Percentiles rank a stretch among this genome's conserved stretches.
Evolutionary conservation across 2,329 filamentous ascomycete species (phyloP).

Genomic region (Aspergillus sclerotialis): DNA sequence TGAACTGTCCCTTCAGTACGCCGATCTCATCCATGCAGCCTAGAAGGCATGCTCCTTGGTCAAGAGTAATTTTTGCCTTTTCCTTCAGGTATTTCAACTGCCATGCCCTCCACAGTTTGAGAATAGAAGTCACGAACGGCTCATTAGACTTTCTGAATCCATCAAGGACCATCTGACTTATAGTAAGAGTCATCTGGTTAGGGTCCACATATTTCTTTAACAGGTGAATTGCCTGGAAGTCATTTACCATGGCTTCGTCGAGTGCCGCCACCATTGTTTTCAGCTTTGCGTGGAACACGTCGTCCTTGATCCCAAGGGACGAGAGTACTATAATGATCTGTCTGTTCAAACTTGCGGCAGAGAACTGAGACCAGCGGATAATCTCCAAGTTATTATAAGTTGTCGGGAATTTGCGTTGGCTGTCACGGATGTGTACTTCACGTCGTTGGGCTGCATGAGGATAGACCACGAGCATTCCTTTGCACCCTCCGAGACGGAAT

Average conservation of each 20-base stretch:
- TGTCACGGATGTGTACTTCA: conserved; percentile 71
- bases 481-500: conserved; percentile 86
- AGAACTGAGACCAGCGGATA: conserved; percentile 69
- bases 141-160: conserved; percentile 71
- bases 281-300: conserved; percentile 62
- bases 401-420: conserved; percentile 80
- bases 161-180: conserved; percentile 69
- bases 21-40: conserved; percentile 83
- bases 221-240: conserved; percentile 57
- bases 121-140: conserved; percentile 72
- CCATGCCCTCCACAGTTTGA: conserved; percentile 83
- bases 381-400: conserved; percentile 71
- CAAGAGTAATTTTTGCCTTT: conserved; percentile 77
- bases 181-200: conserved; percentile 67
- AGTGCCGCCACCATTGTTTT: conserved; percentile 61
- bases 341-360: conserved; percentile 74
- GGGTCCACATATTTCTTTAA: conserved; percentile 74
- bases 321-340: conserved; percentile 86
- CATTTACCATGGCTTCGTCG: conserved; percentile 61
- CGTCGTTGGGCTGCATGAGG: conserved; percentile 57
- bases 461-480: conserved; percentile 77
- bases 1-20: conserved; percentile 64
- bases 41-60: conserved; percentile 78
- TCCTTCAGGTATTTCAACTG: conserved; percentile 85
- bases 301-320: conserved; percentile 62